Percentiles rank a stretch among this genome's conserved stretches.
Evolutionary conservation across 1,139 yeast genomes (phyloP).

Genomic region (Taphrina pruni): DNA sequence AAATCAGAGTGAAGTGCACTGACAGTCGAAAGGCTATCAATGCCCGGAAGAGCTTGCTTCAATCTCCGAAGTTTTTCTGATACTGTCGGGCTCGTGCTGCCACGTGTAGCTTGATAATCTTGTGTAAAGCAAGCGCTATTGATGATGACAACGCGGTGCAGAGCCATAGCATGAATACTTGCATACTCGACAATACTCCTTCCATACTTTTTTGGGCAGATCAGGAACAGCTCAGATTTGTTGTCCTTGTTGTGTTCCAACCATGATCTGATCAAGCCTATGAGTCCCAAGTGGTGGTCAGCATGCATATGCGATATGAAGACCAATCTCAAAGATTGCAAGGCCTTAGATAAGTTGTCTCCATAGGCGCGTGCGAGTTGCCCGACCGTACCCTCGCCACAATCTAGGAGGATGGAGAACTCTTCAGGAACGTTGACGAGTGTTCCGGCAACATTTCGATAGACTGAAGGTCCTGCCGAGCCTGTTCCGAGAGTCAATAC

Average conservation of each 20-base stretch:
- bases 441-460: constrained; percentile 60
- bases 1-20: constrained; percentile 34
- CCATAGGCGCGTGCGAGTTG: constrained; percentile 69
- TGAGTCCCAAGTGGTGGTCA: constrained; percentile 90
- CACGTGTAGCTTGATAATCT: neutral
- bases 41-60: constrained; percentile 20
- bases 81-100: neutral
- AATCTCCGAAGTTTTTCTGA: constrained; percentile 2
- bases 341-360: constrained; percentile 54
- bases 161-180: constrained; percentile 60
- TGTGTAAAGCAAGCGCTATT: constrained; percentile 4
- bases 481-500: constrained; percentile 89
- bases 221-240: constrained; percentile 55
- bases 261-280: constrained; percentile 66
- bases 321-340: constrained; percentile 66
- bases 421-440: constrained; percentile 13
- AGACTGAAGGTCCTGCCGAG: constrained; percentile 83
- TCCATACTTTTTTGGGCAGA: constrained; percentile 78
- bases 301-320: constrained; percentile 93
- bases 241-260: constrained; percentile 51
- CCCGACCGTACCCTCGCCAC: constrained; percentile 92
- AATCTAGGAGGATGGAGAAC: constrained; percentile 67
- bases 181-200: constrained; percentile 75
- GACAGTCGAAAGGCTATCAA: constrained; percentile 14
- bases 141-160: constrained; percentile 45